Evolutionary conservation across 2,329 filamentous ascomycete genomes (phyloP).

Genomic region (Myriosclerotinia scirpicola): DNA sequence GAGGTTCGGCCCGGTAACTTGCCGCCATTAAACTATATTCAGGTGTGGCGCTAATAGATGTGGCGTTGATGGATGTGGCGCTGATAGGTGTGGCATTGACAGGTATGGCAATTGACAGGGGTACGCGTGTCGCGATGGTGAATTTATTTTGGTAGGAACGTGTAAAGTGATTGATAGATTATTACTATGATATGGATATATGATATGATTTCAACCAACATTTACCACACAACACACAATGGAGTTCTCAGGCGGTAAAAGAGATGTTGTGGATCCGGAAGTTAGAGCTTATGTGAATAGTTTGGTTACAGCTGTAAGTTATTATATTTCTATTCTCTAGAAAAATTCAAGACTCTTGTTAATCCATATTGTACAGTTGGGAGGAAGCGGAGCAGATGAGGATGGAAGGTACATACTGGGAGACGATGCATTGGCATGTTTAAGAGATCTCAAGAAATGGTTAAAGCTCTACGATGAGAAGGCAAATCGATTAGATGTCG

Average conservation of each 20-base stretch:
- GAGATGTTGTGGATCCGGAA: conserved; percentile 79
- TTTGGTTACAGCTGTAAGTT: conserved; percentile 74
- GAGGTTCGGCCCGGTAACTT: conserved; percentile 15
- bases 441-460: conserved; percentile 95
- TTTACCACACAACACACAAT: conserved; percentile 44
- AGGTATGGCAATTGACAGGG: conserved; percentile 13
- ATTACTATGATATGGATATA: neutral
- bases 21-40: neutral
- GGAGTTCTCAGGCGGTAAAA: conserved; percentile 53
- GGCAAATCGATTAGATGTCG: conserved; percentile 90
- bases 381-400: conserved; percentile 76
- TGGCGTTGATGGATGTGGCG: neutral
- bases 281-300: conserved; percentile 92
- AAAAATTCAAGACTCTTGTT: neutral
- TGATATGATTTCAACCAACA: neutral
- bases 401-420: conserved; percentile 84
- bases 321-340: conserved; percentile 24
- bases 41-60: neutral
- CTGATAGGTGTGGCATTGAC: conserved; percentile 13
- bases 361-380: conserved; percentile 61
- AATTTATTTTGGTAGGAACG: conserved; percentile 24
- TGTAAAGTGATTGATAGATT: conserved; percentile 28
- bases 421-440: conserved; percentile 86
- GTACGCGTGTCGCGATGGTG: conserved; percentile 22
- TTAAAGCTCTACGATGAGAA: conserved; percentile 93